A percentile compares a stretch with the other conserved stretches of the same genome.
Conservation (phyloP, 331 rosid species). For the Quercus lobata region DNA sequence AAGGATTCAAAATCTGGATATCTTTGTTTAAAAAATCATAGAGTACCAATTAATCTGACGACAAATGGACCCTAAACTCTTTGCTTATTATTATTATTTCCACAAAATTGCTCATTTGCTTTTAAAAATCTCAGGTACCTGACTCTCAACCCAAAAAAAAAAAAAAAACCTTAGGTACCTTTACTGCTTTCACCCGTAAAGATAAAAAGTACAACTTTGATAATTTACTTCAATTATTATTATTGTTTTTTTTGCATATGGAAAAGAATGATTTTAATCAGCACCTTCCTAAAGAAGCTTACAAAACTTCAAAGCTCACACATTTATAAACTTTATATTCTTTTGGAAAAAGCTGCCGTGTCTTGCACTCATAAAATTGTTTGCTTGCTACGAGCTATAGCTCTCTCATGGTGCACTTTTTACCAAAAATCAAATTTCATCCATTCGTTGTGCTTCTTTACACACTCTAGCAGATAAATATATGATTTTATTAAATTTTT, state of each 20-base stretch:
- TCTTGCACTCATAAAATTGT: neutral
- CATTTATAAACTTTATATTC: neutral
- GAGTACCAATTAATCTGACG: no score
- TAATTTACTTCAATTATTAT: neutral
- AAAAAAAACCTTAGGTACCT: neutral
- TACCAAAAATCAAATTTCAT: constrained; percentile 15
- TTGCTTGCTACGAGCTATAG: neutral
- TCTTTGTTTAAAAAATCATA: no score
- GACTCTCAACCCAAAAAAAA: no score
- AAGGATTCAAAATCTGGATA: no score
- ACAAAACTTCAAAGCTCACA: neutral
- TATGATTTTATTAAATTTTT: no score
- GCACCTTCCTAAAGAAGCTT: no score
- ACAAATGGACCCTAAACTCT: no score
- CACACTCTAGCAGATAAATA: no score
- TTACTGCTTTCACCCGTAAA: constrained; percentile 31
- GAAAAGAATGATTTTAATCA: no score
- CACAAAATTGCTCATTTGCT: no score
- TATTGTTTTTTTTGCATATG: no score
- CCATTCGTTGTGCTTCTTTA: neutral
- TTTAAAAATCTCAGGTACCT: neutral
- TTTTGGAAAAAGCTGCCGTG: neutral
- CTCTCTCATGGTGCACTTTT: neutral
- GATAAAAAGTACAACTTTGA: neutral
- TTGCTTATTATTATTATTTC: no score